phyloP scores from a whole-genome alignment of 1,139 yeast genomes.

The Suhomyces atakaporum region DNA sequence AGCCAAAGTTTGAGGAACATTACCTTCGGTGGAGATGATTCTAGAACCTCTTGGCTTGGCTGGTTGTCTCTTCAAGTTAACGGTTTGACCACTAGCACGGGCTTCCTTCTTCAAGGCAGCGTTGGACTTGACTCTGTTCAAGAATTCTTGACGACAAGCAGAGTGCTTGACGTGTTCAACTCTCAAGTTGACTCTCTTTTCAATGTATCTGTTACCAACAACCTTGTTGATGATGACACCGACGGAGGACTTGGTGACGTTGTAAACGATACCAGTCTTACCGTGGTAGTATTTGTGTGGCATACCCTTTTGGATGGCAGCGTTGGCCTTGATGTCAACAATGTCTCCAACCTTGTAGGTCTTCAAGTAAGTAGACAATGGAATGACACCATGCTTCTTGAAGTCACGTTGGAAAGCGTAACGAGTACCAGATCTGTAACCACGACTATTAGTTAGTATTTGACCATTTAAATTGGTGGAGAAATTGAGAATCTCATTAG shows the following conservation, averaged over 20 bases:
- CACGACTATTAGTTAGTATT: conserved; percentile 65
- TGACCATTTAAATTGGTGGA: neutral
- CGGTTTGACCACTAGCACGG: conserved; percentile 89
- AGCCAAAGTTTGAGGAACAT: conserved; percentile 95
- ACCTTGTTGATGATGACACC: conserved; percentile 98
- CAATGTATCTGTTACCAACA: conserved; percentile 98
- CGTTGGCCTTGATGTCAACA: conserved; percentile 99
- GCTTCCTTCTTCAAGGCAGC: conserved; percentile 94
- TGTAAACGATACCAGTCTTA: conserved; percentile 98
- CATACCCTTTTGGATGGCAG: conserved; percentile 99
- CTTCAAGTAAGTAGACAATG: conserved; percentile 96
- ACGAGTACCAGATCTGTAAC: conserved; percentile 99
- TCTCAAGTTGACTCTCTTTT: conserved; percentile 98
- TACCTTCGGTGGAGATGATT: conserved; percentile 73
- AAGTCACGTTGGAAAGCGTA: conserved; percentile 99
- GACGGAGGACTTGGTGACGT: conserved; percentile 97
- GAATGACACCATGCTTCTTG: conserved; percentile 95
- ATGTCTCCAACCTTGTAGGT: conserved; percentile 98
- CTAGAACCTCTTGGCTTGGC: conserved; percentile 95
- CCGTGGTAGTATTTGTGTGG: conserved; percentile 99
- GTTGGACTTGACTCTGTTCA: conserved; percentile 96
- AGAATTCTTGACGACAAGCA: conserved; percentile 98
- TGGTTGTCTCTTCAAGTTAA: conserved; percentile 96
- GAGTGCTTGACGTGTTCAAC: conserved; percentile 99
- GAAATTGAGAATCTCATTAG: no score